Evolutionary conservation across 2,329 filamentous ascomycete genomes (phyloP).

Genomic region (Beauveria australis): DNA sequence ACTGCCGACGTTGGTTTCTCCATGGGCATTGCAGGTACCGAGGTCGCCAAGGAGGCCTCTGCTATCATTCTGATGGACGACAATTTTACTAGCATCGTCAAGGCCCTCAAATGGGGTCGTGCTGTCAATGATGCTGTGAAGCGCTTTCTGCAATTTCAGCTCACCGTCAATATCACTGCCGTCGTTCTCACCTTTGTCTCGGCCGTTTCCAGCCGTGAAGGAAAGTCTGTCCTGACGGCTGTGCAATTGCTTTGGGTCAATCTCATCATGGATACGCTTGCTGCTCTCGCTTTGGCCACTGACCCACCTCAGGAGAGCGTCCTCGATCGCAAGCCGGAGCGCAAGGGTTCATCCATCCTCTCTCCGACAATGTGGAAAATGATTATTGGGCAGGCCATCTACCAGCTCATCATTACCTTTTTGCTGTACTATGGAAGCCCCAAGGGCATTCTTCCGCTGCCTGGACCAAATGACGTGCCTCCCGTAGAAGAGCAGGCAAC

Average conservation of each 20-base stretch:
- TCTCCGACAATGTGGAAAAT: constrained; percentile 98
- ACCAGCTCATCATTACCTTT: constrained; percentile 74
- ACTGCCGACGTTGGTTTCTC: constrained; percentile 77
- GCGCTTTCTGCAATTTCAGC: constrained; percentile 68
- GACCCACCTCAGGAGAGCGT: constrained; percentile 81
- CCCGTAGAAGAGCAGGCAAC: constrained; percentile 53
- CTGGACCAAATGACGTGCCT: constrained; percentile 41
- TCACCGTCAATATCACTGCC: constrained; percentile 87
- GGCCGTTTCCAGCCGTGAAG: constrained; percentile 61
- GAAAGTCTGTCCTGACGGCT: constrained; percentile 72
- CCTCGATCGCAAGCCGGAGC: constrained; percentile 64
- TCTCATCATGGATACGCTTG: constrained; percentile 94
- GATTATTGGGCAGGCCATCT: constrained; percentile 88
- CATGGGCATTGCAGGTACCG: constrained; percentile 77
- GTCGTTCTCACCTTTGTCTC: constrained; percentile 83
- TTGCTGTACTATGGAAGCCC: constrained; percentile 69
- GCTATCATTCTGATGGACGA: constrained; percentile 84
- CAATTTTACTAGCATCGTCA: constrained; percentile 80
- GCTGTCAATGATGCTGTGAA: constrained; percentile 72
- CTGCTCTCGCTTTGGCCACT: constrained; percentile 78
- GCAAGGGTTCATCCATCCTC: constrained; percentile 54
- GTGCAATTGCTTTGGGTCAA: constrained; percentile 96
- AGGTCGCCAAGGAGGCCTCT: constrained; percentile 78
- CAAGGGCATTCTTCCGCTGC: constrained; percentile 26
- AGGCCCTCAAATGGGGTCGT: constrained; percentile 72